phyloP scores from a whole-genome alignment of 2,329 filamentous ascomycete genomes.

The Rhynchosporium secalis region DNA sequence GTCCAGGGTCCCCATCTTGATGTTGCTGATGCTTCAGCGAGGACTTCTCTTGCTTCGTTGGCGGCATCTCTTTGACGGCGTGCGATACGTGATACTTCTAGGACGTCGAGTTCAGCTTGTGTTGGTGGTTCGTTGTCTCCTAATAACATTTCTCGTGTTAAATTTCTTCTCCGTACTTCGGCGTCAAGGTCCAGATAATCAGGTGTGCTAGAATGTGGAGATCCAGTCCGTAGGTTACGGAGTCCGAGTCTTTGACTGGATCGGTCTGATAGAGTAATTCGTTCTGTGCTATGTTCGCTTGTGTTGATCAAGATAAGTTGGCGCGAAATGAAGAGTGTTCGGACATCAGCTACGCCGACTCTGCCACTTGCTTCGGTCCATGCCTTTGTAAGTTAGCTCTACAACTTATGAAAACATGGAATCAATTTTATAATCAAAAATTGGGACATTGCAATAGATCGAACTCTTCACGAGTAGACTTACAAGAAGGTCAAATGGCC shows the following conservation, averaged over 20 bases:
- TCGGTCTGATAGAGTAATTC: conserved; percentile 32
- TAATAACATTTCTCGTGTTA: conserved; percentile 40
- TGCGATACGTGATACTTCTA: conserved; percentile 57
- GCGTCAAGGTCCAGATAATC: conserved; percentile 36
- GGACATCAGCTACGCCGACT: conserved; percentile 72
- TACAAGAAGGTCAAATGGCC: conserved; percentile 77
- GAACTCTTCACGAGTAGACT: background rate
- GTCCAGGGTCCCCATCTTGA: conserved; percentile 24
- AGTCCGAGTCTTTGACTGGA: conserved; percentile 33
- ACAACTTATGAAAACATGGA: background rate
- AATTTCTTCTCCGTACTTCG: conserved; percentile 34
- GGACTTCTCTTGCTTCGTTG: conserved; percentile 30
- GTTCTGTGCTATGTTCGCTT: conserved; percentile 51
- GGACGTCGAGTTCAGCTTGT: conserved; percentile 54
- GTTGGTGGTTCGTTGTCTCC: conserved; percentile 53
- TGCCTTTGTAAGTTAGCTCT: conserved; percentile 45
- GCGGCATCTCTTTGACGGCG: conserved; percentile 46
- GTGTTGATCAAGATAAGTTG: conserved; percentile 68
- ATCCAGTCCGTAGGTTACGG: conserved; percentile 30
- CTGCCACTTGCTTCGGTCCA: conserved; percentile 89
- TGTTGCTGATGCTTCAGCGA: conserved; percentile 24
- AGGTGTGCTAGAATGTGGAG: conserved; percentile 33
- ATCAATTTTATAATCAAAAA: background rate
- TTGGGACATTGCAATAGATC: background rate
- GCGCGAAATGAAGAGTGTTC: conserved; percentile 64